Evolutionary conservation across 495 filamentous ascomycete species (phyloP).

Genomic region (Annulohypoxylon stygium): DNA sequence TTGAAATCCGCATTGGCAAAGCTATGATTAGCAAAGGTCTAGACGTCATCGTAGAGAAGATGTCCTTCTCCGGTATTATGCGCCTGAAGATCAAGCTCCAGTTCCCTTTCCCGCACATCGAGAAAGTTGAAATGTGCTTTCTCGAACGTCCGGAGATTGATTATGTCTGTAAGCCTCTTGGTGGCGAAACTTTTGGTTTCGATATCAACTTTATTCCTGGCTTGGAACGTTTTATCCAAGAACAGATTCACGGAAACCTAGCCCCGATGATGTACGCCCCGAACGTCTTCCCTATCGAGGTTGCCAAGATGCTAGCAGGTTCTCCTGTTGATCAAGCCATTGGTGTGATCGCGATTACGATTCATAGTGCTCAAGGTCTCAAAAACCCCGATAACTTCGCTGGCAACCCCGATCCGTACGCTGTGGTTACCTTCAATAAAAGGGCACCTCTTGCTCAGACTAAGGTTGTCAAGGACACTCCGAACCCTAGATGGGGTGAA

Average conservation of each 20-base stretch:
- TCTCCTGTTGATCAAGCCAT: conserved; percentile 95
- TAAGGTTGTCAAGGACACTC: conserved; percentile 85
- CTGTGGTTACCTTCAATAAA: conserved; percentile 86
- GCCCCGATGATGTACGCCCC: conserved; percentile 97
- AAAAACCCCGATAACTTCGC: conserved; percentile 96
- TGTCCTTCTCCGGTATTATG: conserved; percentile 95
- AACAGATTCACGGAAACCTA: conserved; percentile 92
- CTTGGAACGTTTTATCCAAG: conserved; percentile 91
- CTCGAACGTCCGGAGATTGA: conserved; percentile 80
- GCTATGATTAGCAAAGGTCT: conserved; percentile 95
- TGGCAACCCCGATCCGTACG: conserved; percentile 94
- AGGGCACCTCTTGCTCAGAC: conserved; percentile 85
- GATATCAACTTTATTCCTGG: conserved; percentile 99
- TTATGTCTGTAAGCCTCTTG: conserved; percentile 97
- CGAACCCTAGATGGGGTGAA: conserved; percentile 94
- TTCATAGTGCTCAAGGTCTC: conserved; percentile 90
- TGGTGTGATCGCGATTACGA: conserved; percentile 89
- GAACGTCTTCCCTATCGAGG: conserved; percentile 97
- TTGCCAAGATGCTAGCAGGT: conserved; percentile 98
- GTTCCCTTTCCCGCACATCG: conserved; percentile 93
- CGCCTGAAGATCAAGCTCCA: conserved; percentile 97
- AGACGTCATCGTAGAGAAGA: conserved; percentile 97
- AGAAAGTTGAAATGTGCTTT: conserved; percentile 92
- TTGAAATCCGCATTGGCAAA: conserved; percentile 94
- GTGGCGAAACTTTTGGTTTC: conserved; percentile 94